These are phyloP conservation scores for Paramicrosporidium saccamoebae DNA, from an alignment of 371 early-diverging fungal species.

Conservation along the genomic window DNA sequence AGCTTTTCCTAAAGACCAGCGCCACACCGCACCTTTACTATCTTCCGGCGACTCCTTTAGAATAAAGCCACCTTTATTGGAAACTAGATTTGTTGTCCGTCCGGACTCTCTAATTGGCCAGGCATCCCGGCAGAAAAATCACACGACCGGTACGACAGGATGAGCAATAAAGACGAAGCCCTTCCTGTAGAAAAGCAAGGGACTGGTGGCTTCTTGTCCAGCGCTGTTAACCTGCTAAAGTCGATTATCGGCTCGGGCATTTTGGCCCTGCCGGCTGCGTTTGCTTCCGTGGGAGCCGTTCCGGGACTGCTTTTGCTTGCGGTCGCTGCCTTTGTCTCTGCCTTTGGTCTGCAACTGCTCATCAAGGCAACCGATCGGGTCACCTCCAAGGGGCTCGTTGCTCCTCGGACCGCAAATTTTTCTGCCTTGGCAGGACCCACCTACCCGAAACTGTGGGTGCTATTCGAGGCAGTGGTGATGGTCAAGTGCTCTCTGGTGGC, in stretches of 20 bases:
- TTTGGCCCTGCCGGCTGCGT: constrained; percentile 75
- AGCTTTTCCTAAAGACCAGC: no score
- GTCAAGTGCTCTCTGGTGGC: constrained; percentile 97
- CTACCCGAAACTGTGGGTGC: constrained; percentile 55
- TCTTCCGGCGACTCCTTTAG: no score
- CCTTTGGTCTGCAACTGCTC: constrained; percentile 53
- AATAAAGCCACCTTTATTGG: no score
- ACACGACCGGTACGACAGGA: no score
- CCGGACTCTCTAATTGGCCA: no score
- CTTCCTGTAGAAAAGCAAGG: no score
- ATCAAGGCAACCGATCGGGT: no score
- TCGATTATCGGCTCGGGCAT: constrained; percentile 86
- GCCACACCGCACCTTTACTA: no score
- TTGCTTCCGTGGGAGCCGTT: constrained; percentile 49
- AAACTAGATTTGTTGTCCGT: no score
- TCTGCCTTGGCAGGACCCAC: constrained; percentile 57
- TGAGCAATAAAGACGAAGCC: no score
- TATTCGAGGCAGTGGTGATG: constrained; percentile 86
- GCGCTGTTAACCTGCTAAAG: constrained; percentile 65
- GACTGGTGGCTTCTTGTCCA: no score
- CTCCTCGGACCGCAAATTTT: constrained; percentile 50
- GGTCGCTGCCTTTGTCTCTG: constrained; percentile 33
- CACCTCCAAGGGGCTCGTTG: constrained; percentile 25
- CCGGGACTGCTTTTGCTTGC: constrained; percentile 39
- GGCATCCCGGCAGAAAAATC: no score